These are phyloP conservation scores for Dryas alaskensis DNA, from an alignment of 306 rosid species.

Conservation along the genomic window DNA sequence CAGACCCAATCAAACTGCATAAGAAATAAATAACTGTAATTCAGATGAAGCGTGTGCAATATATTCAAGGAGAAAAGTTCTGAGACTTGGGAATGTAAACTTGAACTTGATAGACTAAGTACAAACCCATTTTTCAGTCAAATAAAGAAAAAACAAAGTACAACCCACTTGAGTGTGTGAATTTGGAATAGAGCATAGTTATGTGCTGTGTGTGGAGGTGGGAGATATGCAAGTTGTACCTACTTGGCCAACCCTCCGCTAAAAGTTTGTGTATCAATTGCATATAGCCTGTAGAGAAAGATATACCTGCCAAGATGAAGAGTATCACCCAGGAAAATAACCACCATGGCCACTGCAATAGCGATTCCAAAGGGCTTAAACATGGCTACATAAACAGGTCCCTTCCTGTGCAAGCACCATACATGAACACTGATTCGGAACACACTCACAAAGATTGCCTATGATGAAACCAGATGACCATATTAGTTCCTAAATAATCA, in stretches of 20 bases:
- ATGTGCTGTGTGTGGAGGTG: too few species aligned
- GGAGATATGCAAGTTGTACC: too few species aligned
- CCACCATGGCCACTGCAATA: conserved; percentile 26
- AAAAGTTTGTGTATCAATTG: not conserved
- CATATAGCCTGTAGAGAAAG: not conserved
- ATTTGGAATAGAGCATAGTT: too few species aligned
- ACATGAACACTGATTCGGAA: conserved; percentile 27
- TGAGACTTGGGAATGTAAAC: too few species aligned
- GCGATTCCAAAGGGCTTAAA: conserved; percentile 43
- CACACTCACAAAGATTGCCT: conserved; percentile 36
- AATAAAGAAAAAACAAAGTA: too few species aligned
- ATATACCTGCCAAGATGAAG: conserved; percentile 37
- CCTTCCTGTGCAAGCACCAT: conserved; percentile 43
- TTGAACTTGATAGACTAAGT: too few species aligned
- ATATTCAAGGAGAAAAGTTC: too few species aligned
- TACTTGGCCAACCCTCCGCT: too few species aligned
- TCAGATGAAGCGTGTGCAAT: too few species aligned
- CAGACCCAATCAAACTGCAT: conserved; percentile 42
- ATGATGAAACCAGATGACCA: not conserved
- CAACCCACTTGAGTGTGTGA: too few species aligned
- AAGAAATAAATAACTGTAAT: not conserved
- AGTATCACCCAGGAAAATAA: conserved; percentile 33
- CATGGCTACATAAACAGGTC: conserved; percentile 42
- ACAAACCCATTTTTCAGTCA: too few species aligned
- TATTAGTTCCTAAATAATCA: not conserved